Base-by-base conservation (phyloP, 805 yeast genomes). In the Saccharomycopsis amapae region DNA sequence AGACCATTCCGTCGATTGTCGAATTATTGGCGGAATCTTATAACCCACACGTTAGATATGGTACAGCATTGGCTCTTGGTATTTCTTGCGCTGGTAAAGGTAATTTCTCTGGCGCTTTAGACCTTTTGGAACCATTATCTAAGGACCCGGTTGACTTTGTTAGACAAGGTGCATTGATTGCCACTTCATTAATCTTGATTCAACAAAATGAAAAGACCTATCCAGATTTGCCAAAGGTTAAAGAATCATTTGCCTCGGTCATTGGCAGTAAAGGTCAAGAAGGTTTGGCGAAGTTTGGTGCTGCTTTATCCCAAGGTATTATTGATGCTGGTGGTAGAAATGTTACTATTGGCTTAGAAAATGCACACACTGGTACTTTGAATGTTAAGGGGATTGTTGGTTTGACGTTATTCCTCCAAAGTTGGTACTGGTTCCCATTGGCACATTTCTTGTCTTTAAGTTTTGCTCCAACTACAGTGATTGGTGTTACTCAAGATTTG, bases 301-400 rank as follows among this genome's bases (percentile, higher is more conserved):
- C 97, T 25, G 86, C 97, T 15, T 68, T 93, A 41, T 90, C 96
- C 12, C 97, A 90, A 68, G 98, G 98, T 64, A 90, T 93, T 53
- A 81, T 93, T 62, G 97, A 93, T 67, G 98, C 97, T 9, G 97
- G 98, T 65, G 98, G 98, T 10, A 79, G 97, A 61, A 93, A 93
- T 58, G 95, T 85, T n/a, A 88, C 97, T 0, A 88, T 93, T 53
- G 84, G 84, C 55, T 71, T 90, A 42, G 97, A 93, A 64, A 86
- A 89, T 62, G 58, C 79, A 20, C 89, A 88, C 55, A 87, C 96
- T 34, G 94, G 88, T 50, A 87, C 95, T 18, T 73, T 93, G 54
- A 90, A 93, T 65, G 79, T 82, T 60, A 84, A 85, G 63, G 93
- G 96, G 0, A 81, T 93, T 57, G 95, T 89, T 47, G 98, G 98